phyloP scores from a whole-genome alignment of 2,329 filamentous ascomycete genomes.

The Niveomyces coronatus region DNA sequence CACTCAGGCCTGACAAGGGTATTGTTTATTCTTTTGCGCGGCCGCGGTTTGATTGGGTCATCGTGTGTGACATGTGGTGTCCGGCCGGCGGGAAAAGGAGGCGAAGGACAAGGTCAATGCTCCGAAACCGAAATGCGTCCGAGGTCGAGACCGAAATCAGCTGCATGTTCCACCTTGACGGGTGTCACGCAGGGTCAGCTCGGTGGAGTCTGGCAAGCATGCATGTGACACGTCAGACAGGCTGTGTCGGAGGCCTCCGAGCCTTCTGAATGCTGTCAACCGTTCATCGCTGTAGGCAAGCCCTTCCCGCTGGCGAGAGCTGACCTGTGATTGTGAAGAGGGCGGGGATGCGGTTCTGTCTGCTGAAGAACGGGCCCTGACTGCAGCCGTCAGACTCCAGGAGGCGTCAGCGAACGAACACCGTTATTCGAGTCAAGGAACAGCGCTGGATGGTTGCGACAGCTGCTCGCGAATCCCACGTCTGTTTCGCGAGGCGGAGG shows the following conservation, averaged over 20 bases:
- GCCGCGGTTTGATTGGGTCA: background rate
- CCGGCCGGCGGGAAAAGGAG: background rate
- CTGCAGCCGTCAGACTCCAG: background rate
- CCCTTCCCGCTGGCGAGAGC: background rate
- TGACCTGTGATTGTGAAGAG: background rate
- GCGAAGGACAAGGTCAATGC: background rate
- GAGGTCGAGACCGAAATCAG: background rate
- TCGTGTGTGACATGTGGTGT: background rate
- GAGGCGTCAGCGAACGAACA: background rate
- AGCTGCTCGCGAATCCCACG: background rate
- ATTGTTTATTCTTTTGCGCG: constrained; percentile 1
- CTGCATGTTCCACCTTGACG: background rate
- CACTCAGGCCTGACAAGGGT: background rate
- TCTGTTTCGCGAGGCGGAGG: background rate
- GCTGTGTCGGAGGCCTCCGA: constrained; percentile 7
- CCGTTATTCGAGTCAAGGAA: background rate
- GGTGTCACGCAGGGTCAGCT: constrained; percentile 1
- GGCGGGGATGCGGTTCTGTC: background rate
- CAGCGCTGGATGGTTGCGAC: background rate
- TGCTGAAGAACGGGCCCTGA: background rate
- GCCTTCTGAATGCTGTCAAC: background rate
- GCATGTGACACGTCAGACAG: constrained; percentile 1
- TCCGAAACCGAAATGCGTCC: background rate
- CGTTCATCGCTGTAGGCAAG: background rate
- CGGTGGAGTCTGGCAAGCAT: background rate